Conservation (phyloP, 2,329 filamentous ascomycete genomes). For the Ceratocystiopsis sp. region DNA sequence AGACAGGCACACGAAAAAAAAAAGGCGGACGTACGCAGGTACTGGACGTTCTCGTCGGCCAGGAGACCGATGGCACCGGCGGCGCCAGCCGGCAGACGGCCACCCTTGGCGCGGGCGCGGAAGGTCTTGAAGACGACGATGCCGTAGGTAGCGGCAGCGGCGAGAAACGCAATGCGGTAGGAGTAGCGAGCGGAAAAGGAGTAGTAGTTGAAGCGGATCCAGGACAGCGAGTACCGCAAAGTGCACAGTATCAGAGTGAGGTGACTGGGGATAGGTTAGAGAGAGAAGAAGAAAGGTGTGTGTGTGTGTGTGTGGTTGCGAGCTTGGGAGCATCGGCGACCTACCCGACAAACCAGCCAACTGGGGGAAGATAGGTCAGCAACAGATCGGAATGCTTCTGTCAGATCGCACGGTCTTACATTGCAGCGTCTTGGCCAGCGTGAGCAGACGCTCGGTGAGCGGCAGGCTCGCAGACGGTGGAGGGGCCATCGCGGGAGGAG, state of each 20-base stretch:
- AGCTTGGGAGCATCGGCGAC: slow-evolving; percentile 18
- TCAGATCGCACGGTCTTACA: slow-evolving; percentile 33
- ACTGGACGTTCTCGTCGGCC: slow-evolving; percentile 93
- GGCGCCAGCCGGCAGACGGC: slow-evolving; percentile 30
- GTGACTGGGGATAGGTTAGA: slow-evolving; percentile 40
- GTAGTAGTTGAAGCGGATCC: slow-evolving; percentile 77
- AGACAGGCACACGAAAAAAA: not conserved
- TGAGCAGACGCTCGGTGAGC: slow-evolving; percentile 55
- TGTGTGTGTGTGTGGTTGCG: no score
- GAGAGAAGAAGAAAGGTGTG: not conserved
- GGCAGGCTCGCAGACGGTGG: slow-evolving; percentile 53
- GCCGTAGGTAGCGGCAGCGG: slow-evolving; percentile 82
- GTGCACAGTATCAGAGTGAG: slow-evolving; percentile 71
- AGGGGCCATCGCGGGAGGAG: slow-evolving; percentile 42
- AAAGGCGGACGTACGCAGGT: slow-evolving; percentile 52
- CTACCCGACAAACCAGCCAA: slow-evolving; percentile 71
- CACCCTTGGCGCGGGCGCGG: slow-evolving; percentile 45
- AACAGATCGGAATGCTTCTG: slow-evolving; percentile 4
- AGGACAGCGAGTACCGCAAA: slow-evolving; percentile 68
- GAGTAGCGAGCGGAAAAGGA: slow-evolving; percentile 60
- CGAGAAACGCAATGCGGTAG: slow-evolving; percentile 80
- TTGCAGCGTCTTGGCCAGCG: slow-evolving; percentile 78
- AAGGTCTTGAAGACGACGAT: slow-evolving; percentile 98
- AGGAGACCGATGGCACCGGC: slow-evolving; percentile 47
- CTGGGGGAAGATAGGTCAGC: slow-evolving; percentile 26